These are phyloP conservation scores for Protoeuglena noctilucae DNA, from an alignment of 139 green algal genomes.

Conservation along the genomic window DNA sequence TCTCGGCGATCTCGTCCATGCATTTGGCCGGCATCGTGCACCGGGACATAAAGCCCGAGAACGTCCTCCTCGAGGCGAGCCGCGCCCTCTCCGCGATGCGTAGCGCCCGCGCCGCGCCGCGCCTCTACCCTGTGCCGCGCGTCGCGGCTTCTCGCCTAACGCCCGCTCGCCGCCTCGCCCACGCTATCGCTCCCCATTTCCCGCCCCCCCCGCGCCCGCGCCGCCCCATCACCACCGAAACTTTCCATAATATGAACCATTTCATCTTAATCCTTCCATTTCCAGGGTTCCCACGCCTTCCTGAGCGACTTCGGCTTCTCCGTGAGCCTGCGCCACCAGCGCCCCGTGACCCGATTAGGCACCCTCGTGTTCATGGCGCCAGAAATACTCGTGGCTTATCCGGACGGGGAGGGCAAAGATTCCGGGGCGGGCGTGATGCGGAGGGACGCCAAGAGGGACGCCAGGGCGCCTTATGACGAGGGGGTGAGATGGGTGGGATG, in stretches of 20 bases:
- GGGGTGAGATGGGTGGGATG: no score
- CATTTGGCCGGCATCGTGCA: background rate
- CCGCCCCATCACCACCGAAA: no score
- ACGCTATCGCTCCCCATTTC: background rate
- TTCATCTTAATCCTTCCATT: no score
- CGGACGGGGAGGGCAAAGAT: background rate
- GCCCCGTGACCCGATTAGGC: background rate
- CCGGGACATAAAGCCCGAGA: background rate
- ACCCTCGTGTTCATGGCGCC: background rate
- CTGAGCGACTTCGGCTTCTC: background rate
- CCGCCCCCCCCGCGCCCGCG: no score
- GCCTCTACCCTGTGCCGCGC: background rate
- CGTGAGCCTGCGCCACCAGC: background rate
- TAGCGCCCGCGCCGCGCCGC: background rate
- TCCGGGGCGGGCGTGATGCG: no score
- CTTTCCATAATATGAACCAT: no score
- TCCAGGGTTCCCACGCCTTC: background rate
- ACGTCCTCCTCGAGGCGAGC: background rate
- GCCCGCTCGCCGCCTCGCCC: no score
- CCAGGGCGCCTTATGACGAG: no score
- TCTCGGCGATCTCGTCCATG: background rate
- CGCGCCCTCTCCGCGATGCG: no score
- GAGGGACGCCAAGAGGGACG: no score
- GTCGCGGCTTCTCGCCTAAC: no score
- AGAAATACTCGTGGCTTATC: background rate